A percentile compares a stretch with the other conserved stretches of the same genome.
Conservation (phyloP, 495 filamentous ascomycete genomes). For the Chaetomium cochliodes region DNA sequence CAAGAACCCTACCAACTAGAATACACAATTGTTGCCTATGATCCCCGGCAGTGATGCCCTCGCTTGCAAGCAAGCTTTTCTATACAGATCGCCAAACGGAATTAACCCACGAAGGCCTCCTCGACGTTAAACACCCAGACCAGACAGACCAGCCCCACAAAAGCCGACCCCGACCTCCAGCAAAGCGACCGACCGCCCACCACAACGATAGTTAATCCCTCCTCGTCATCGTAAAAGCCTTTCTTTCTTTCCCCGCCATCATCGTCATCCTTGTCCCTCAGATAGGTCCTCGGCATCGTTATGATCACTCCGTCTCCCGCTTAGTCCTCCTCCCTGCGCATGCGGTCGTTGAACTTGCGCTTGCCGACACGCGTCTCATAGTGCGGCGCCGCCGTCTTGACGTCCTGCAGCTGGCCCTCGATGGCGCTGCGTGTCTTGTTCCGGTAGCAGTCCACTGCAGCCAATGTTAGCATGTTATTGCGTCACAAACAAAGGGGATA, state of each 20-base stretch:
- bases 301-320: no score
- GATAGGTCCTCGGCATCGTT: no score
- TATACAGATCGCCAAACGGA: constrained; percentile 4
- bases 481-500: not conserved
- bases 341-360: constrained; percentile 74
- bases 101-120: not conserved
- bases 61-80: not conserved
- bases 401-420: constrained; percentile 69
- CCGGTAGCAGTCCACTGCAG: constrained; percentile 85
- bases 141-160: no score
- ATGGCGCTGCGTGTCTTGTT: constrained; percentile 87
- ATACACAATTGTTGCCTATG: not conserved
- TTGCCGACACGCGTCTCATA: constrained; percentile 90
- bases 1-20: not conserved
- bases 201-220: no score
- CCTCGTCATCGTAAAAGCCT: no score
- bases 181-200: no score
- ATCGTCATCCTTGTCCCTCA: no score
- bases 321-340: constrained; percentile 41
- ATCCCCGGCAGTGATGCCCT: constrained; percentile 14
- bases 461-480: not conserved
- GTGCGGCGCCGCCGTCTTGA: constrained; percentile 68
- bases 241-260: no score
- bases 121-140: not conserved
- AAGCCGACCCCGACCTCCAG: no score